Evolutionary conservation across 768 basidiomycete species (phyloP).

Genomic region (Boletus barrowsii): DNA sequence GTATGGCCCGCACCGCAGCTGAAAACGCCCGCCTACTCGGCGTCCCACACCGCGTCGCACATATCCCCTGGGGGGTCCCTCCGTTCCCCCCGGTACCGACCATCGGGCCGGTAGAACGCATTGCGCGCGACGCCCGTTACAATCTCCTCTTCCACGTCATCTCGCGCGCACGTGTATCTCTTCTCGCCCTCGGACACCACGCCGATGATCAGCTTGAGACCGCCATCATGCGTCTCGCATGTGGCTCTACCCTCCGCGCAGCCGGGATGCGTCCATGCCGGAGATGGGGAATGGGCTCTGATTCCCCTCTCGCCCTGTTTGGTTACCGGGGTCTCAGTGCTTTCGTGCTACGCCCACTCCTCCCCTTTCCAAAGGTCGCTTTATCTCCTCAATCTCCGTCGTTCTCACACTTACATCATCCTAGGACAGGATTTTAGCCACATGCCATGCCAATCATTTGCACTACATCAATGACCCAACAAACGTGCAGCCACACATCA

Average conservation of each 20-base stretch:
- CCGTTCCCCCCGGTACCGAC: slow-evolving; percentile 51
- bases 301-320: slow-evolving; percentile 36
- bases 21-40: slow-evolving; percentile 40
- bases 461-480: slow-evolving; percentile 65
- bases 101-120: slow-evolving; percentile 46
- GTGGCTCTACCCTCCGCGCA: slow-evolving; percentile 53
- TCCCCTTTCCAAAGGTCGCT: slow-evolving; percentile 65
- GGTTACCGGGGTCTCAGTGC: slow-evolving; percentile 57
- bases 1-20: slow-evolving; percentile 53
- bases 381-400: background rate
- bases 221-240: slow-evolving; percentile 62
- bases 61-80: slow-evolving; percentile 55
- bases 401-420: background rate
- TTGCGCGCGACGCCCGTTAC: slow-evolving; percentile 61
- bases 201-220: slow-evolving; percentile 86
- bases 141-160: slow-evolving; percentile 48
- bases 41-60: slow-evolving; percentile 44
- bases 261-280: slow-evolving; percentile 67
- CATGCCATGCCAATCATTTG: slow-evolving; percentile 61
- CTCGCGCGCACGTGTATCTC: slow-evolving; percentile 33
- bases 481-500: slow-evolving; percentile 72
- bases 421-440: slow-evolving; percentile 80
- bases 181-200: slow-evolving; percentile 72
- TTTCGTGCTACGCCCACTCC: slow-evolving; percentile 72
- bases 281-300: slow-evolving; percentile 75